Percentiles rank a stretch among this genome's conserved stretches.
phyloP scores from a whole-genome alignment of 2,329 filamentous ascomycete genomes.

The Colletotrichum musicola region DNA sequence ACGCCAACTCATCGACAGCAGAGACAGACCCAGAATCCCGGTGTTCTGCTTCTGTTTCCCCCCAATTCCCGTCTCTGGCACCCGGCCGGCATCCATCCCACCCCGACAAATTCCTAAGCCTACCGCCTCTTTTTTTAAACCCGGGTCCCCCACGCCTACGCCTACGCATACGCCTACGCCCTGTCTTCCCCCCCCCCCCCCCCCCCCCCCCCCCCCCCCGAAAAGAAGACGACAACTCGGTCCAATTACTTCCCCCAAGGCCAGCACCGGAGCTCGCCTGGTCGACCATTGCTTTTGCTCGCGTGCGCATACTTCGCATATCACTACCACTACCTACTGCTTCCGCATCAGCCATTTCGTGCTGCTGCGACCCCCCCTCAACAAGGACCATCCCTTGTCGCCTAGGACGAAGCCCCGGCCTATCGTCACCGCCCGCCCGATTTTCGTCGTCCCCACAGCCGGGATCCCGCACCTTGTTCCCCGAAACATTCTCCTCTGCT shows the following conservation, averaged over 20 bases:
- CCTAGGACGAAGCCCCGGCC: slow-evolving; percentile 26
- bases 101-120: slow-evolving; percentile 33
- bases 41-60: background rate
- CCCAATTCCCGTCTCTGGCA: background rate
- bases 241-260: slow-evolving; percentile 18
- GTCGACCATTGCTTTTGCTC: slow-evolving; percentile 27
- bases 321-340: background rate
- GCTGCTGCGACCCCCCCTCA: slow-evolving; percentile 19
- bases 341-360: slow-evolving; percentile 28
- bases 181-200: too few relatives aligned
- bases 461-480: slow-evolving; percentile 34
- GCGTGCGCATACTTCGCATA: slow-evolving; percentile 26
- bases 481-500: slow-evolving; percentile 33
- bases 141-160: slow-evolving; percentile 35
- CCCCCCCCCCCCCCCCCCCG: too few relatives aligned
- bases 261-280: slow-evolving; percentile 21
- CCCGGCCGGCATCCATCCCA: slow-evolving; percentile 26
- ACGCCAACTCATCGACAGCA: slow-evolving; percentile 10
- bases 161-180: background rate
- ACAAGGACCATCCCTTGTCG: slow-evolving; percentile 34
- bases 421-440: slow-evolving; percentile 38
- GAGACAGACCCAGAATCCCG: background rate
- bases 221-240: background rate
- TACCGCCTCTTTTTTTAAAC: slow-evolving; percentile 4
- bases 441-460: slow-evolving; percentile 36